Base-by-base conservation (phyloP, 1,284 basidiomycete genomes). In the Phylloboletellus chloephorus region DNA sequence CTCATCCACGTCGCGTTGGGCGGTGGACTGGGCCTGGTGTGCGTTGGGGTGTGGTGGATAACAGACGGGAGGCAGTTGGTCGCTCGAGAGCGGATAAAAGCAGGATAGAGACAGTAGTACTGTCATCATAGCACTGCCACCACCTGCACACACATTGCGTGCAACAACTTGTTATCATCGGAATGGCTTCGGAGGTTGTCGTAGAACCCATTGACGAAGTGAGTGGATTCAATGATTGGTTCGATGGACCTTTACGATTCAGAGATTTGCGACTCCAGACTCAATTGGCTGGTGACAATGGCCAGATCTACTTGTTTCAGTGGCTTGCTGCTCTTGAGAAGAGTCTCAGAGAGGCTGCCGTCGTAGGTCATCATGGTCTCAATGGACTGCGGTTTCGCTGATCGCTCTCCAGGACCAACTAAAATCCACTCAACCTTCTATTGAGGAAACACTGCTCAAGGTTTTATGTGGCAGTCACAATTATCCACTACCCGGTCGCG, bases 401-500 rank as follows among this genome's bases (percentile, higher is more conserved):
- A 45, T 36, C 24, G 9, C 37, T 35, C 29, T 30, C 2, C 42
- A 89, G 87, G 74, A 75, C 46, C 71, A 76, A 25, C 56, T 91
- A 38, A 89, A 89, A 60, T 54, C 72, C 0, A 61, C 65, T 3
- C 87, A 89, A 57, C 48, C 69, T 4, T 69, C 71, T 10, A 56
- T 88, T 11, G 86, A 89, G 55, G 65, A 69, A 5, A 70, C 69
- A 0, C 62, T 91, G 13, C 62, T 87, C 49, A 83, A 81, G 53
- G 67, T 86, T 25, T 66, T 87, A 7, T 69, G 74, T 19, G 73
- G 76, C 2, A 64, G 72, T 3, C 71, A 77, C 19, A 71, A 73
- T 4, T 86, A 82, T 49, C 88, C 89, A 10, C 61, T 72, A 25
- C 91, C 93, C 1, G 93, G 94, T 15, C 79, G 92, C 16, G 90